phyloP scores from a whole-genome alignment of 1,284 basidiomycete genomes.

The Ganoderma lingzhi region DNA sequence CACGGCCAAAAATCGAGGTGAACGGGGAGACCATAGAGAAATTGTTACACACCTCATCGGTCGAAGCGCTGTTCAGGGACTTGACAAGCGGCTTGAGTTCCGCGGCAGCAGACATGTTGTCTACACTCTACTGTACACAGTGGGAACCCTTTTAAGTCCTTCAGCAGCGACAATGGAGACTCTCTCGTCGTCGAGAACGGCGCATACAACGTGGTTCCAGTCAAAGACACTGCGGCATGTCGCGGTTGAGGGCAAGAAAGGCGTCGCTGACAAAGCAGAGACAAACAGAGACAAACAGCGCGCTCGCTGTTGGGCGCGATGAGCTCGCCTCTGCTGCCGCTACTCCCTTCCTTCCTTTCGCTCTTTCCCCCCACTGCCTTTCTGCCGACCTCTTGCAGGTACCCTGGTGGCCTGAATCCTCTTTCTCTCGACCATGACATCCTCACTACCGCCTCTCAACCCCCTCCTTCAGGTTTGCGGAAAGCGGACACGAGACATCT shows the following conservation, averaged over 20 bases:
- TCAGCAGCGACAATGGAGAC: conserved; percentile 13
- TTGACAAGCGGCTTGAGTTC: conserved; percentile 85
- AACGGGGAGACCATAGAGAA: conserved; percentile 49
- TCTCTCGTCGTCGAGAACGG: conserved; percentile 21
- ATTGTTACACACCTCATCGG: conserved; percentile 63
- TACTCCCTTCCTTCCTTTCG: neutral
- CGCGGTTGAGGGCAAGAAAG: conserved; percentile 15
- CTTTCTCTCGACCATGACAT: conserved; percentile 40
- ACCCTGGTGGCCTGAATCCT: neutral
- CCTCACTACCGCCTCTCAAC: conserved; percentile 72
- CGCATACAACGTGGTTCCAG: conserved; percentile 25
- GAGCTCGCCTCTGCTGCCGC: conserved; percentile 22
- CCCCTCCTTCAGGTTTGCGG: conserved; percentile 66
- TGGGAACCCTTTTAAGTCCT: conserved; percentile 2
- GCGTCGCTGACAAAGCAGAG: conserved; percentile 24
- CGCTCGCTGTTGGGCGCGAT: conserved; percentile 27
- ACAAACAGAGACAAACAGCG: conserved; percentile 29
- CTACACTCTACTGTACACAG: conserved; percentile 17
- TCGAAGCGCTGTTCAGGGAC: conserved; percentile 71
- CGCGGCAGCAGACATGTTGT: conserved; percentile 44
- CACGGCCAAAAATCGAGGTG: conserved; percentile 44
- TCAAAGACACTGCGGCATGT: conserved; percentile 11
- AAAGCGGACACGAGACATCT: conserved; percentile 75
- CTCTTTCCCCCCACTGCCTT: neutral
- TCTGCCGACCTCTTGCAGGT: neutral